Evolutionary conservation across 495 filamentous ascomycete genomes (phyloP).

Genomic region (Schizothecium vesticola): DNA sequence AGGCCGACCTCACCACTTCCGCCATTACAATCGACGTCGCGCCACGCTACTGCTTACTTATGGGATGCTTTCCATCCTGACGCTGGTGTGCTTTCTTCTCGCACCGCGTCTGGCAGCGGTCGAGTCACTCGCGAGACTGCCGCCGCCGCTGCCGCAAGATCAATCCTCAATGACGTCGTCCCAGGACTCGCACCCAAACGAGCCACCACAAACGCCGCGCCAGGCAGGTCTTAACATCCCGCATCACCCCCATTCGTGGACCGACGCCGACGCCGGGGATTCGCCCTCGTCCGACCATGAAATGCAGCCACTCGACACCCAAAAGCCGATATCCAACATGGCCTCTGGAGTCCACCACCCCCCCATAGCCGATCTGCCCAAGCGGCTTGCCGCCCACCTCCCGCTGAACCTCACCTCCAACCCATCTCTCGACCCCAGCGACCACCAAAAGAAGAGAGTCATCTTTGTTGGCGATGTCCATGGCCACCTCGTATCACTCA

Average conservation of each 20-base stretch:
- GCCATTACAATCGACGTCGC: slow-evolving; percentile 1
- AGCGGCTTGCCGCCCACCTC: slow-evolving; percentile 28
- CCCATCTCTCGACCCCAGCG: background rate
- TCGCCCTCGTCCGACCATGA: background rate
- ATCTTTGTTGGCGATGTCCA: slow-evolving; percentile 88
- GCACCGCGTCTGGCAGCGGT: slow-evolving; percentile 2
- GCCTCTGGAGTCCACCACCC: background rate
- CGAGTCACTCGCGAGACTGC: background rate
- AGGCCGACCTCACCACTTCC: background rate
- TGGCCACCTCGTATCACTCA: slow-evolving; percentile 66
- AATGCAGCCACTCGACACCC: background rate
- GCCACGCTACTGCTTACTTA: background rate
- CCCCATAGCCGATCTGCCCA: slow-evolving; percentile 32
- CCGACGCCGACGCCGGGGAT: no score
- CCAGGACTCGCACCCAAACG: background rate
- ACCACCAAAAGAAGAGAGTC: slow-evolving; percentile 34
- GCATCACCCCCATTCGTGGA: background rate
- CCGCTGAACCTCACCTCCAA: background rate
- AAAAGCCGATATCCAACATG: background rate
- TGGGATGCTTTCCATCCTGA: slow-evolving; percentile 5
- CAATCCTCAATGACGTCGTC: slow-evolving; percentile 1
- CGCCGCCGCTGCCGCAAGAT: background rate
- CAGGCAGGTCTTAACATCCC: background rate
- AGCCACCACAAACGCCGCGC: background rate
- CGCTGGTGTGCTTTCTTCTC: background rate